Conservation (phyloP, 192 early-diverging fungal genomes). For the Allomyces javanicus region DNA sequence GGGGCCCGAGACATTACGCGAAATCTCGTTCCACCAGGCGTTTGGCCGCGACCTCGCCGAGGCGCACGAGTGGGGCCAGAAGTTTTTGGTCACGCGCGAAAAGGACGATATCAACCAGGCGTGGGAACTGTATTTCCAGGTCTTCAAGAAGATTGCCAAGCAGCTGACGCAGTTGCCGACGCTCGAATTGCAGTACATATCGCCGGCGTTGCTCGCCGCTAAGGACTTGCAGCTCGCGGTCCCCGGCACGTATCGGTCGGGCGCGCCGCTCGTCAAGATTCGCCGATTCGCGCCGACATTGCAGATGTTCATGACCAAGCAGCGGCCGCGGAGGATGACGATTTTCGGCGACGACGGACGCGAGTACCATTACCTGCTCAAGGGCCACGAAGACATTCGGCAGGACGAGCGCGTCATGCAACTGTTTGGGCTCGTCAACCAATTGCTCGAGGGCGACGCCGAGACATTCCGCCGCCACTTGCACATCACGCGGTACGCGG, state of each 20-base stretch:
- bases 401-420: constrained; percentile 99
- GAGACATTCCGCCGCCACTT: constrained; percentile 83
- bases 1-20: constrained; percentile 73
- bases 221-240: constrained; percentile 66
- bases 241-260: constrained; percentile 58
- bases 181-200: constrained; percentile 71
- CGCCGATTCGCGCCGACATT: constrained; percentile 62
- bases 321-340: constrained; percentile 65
- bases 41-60: constrained; percentile 70
- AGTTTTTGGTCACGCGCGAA: constrained; percentile 52
- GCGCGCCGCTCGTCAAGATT: constrained; percentile 68
- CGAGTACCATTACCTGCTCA: constrained; percentile 77
- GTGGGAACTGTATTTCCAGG: constrained; percentile 71
- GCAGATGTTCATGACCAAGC: constrained; percentile 77
- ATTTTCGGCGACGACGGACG: constrained; percentile 75
- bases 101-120: constrained; percentile 73
- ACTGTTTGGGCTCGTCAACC: constrained; percentile 90
- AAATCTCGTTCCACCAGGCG: constrained; percentile 76
- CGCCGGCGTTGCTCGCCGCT: constrained; percentile 66
- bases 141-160: constrained; percentile 59
- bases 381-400: constrained; percentile 93
- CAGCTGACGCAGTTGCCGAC: constrained; percentile 62
- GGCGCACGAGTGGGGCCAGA: constrained; percentile 66
- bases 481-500: constrained; percentile 72
- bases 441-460: constrained; percentile 52